Percentiles rank a stretch among this genome's conserved stretches.
These are phyloP conservation scores for Chrysanthemum lavandulifolium DNA, from an alignment of 129 eudicot genomes.

Conservation along the genomic window DNA sequence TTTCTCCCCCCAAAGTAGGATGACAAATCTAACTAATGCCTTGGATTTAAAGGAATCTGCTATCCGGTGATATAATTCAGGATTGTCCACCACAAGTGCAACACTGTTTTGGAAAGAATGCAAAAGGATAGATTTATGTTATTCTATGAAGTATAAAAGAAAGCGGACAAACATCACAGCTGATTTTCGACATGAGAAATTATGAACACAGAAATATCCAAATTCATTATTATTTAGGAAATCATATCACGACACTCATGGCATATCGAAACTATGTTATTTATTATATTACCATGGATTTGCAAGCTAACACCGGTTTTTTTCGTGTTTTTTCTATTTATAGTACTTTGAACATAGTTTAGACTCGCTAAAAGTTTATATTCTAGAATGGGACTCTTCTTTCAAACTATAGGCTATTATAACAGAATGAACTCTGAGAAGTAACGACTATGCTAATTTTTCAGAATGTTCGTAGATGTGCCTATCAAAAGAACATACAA, in stretches of 20 bases:
- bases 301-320: background rate
- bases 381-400: background rate
- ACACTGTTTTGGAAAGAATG: conserved; percentile 49
- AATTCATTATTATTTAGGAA: background rate
- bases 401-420: background rate
- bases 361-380: background rate
- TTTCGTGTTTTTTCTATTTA: background rate
- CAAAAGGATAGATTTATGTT: background rate
- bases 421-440: background rate
- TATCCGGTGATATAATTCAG: conserved; percentile 70
- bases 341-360: background rate
- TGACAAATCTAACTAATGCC: conserved; percentile 59
- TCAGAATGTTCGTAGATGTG: too few species aligned
- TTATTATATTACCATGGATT: background rate
- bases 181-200: background rate
- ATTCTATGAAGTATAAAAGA: background rate
- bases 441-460: background rate
- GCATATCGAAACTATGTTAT: background rate
- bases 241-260: background rate
- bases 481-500: too few species aligned
- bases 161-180: background rate
- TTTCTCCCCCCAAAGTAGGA: conserved; percentile 90
- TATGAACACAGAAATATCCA: background rate
- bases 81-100: conserved; percentile 84
- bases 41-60: conserved; percentile 48